A percentile compares a stretch with the other conserved stretches of the same genome.
Evolutionary conservation across 352 stramenopile genomes (phyloP).

Genomic region (Globisporangium emineosum): DNA sequence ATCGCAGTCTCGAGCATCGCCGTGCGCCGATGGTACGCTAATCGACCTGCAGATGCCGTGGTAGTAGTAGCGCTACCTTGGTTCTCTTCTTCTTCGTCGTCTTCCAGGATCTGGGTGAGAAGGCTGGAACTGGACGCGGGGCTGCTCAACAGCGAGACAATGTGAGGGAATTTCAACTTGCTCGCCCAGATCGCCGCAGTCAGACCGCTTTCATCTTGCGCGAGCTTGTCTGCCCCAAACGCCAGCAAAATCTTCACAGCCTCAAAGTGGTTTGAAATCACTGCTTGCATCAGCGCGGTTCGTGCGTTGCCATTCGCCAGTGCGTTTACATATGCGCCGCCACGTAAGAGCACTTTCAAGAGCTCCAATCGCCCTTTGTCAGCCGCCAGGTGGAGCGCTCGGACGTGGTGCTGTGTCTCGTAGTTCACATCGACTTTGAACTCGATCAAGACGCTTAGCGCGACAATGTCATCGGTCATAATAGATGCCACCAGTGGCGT

Average conservation of each 20-base stretch:
- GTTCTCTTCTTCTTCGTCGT: conserved; percentile 29
- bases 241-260: conserved; percentile 39
- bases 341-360: conserved; percentile 36
- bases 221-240: conserved; percentile 29
- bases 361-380: conserved; percentile 45
- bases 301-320: conserved; percentile 22
- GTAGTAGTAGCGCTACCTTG: conserved; percentile 1
- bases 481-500: conserved; percentile 50
- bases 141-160: conserved; percentile 32
- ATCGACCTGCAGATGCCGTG: not conserved
- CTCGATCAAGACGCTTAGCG: conserved; percentile 42
- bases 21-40: conserved; percentile 15
- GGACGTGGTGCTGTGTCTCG: conserved; percentile 35
- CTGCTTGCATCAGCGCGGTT: conserved; percentile 50
- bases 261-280: conserved; percentile 36
- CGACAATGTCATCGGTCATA: conserved; percentile 44
- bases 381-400: conserved; percentile 37
- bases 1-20: conserved; percentile 41
- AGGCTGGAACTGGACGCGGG: conserved; percentile 21
- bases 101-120: conserved; percentile 34
- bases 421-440: conserved; percentile 35
- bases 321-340: conserved; percentile 34
- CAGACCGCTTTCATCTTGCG: conserved; percentile 23
- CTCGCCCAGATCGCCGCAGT: conserved; percentile 38
- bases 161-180: conserved; percentile 22